Conservation (phyloP, 164 flowering plant genomes). For the Vitis riparia region DNA sequence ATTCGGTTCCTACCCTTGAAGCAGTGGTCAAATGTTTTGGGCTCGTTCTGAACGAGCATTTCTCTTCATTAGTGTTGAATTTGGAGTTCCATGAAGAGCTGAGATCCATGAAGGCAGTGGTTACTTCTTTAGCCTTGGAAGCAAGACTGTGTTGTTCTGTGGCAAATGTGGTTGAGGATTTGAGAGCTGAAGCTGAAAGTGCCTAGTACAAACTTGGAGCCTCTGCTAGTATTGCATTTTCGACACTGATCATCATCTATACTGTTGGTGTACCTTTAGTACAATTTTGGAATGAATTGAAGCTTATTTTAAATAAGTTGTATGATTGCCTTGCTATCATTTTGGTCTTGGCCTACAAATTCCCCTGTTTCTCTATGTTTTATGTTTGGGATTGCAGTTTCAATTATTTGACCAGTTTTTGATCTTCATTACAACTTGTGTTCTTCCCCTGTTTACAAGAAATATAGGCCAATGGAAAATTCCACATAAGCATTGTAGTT, state of each 20-base stretch:
- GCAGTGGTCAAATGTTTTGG: constrained; percentile 55
- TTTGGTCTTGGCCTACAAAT: too few relatives aligned
- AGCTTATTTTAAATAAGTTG: not conserved
- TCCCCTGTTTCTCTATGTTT: too few relatives aligned
- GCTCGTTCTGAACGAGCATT: constrained; percentile 73
- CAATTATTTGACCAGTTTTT: too few relatives aligned
- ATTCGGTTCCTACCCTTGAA: constrained; percentile 76
- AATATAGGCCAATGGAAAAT: too few relatives aligned
- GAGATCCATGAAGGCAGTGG: constrained; percentile 47
- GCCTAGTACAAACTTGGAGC: constrained; percentile 6
- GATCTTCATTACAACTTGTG: too few relatives aligned
- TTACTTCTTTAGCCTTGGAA: constrained; percentile 53
- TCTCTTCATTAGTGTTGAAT: constrained; percentile 66
- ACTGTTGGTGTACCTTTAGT: not conserved
- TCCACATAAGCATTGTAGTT: too few relatives aligned
- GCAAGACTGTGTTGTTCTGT: constrained; percentile 56
- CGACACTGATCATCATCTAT: not conserved
- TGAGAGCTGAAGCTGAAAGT: constrained; percentile 34
- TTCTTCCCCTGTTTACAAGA: too few relatives aligned
- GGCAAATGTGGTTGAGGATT: constrained; percentile 41
- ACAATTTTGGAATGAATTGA: not conserved
- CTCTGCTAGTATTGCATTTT: not conserved
- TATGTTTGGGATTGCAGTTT: too few relatives aligned
- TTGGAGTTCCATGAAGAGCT: constrained; percentile 70
- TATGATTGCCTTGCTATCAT: too few relatives aligned